Conservation (phyloP, 306 rosid genomes). For the Arachis stenosperma region DNA sequence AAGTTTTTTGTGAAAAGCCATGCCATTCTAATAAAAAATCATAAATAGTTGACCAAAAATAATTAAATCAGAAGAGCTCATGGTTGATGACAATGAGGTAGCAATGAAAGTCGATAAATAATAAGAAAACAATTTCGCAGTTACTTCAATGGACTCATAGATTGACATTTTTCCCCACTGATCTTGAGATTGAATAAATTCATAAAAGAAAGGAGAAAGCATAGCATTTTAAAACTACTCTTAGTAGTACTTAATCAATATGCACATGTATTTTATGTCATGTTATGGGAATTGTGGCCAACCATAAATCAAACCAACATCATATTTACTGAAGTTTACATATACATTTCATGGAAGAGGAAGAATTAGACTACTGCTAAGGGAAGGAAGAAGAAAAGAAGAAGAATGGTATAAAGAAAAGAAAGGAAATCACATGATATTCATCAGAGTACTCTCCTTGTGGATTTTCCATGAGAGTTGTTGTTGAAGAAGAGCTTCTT, state of each 20-base stretch:
- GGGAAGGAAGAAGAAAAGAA: not conserved
- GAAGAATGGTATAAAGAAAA: not conserved
- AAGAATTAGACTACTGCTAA: not conserved
- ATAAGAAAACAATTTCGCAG: too few species aligned
- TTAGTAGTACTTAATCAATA: not conserved
- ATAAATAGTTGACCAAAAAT: too few species aligned
- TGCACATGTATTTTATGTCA: not conserved
- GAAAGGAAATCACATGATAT: not conserved
- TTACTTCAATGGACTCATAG: too few species aligned
- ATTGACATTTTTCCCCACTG: too few species aligned
- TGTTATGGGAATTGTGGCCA: not conserved
- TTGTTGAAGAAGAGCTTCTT: conserved; percentile 50
- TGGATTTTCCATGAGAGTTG: conserved; percentile 42
- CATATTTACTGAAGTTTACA: conserved; percentile 34
- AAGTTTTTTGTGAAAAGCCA: too few species aligned
- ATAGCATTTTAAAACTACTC: too few species aligned
- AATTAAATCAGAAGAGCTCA: too few species aligned
- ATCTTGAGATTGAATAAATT: not conserved
- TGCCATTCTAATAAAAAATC: too few species aligned
- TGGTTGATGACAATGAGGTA: too few species aligned
- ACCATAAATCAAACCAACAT: not conserved
- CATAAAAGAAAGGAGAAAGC: not conserved
- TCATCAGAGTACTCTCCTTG: conserved; percentile 20
- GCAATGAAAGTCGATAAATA: too few species aligned
- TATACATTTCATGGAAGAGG: conserved; percentile 14